Conservation (phyloP, 2,329 filamentous ascomycete species). For the Fusarium zealandicum region DNA sequence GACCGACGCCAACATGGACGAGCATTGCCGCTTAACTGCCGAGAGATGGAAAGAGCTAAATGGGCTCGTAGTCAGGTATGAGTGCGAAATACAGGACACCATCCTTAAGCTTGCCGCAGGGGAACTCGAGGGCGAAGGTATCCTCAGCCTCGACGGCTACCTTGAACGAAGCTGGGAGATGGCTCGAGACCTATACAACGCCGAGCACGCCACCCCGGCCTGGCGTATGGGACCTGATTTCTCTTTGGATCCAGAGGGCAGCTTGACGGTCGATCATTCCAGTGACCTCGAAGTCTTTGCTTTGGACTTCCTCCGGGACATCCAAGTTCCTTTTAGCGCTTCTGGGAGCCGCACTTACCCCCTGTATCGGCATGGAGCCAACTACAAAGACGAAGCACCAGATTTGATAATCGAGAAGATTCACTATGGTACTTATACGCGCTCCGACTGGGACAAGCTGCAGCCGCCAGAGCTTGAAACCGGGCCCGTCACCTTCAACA, state of each 20-base stretch:
- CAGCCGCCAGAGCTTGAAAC: background rate
- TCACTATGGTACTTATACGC: too few relatives aligned
- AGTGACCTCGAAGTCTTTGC: slow-evolving; percentile 30
- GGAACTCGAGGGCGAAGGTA: background rate
- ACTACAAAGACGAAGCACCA: slow-evolving; percentile 15
- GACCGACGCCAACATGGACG: background rate
- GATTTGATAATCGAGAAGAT: background rate
- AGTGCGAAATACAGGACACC: slow-evolving; percentile 17
- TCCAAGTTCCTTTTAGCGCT: too few relatives aligned
- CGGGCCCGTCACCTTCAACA: slow-evolving; percentile 8
- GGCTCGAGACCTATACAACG: slow-evolving; percentile 22
- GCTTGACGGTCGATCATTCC: slow-evolving; percentile 19
- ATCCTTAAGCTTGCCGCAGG: slow-evolving; percentile 13
- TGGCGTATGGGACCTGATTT: slow-evolving; percentile 20
- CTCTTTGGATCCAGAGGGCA: slow-evolving; percentile 13
- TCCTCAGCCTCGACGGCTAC: slow-evolving; percentile 6
- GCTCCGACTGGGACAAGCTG: background rate
- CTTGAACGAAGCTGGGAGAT: slow-evolving; percentile 15
- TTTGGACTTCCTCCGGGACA: slow-evolving; percentile 26
- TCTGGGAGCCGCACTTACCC: background rate
- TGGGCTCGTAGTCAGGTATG: slow-evolving; percentile 13
- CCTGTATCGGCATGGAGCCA: slow-evolving; percentile 33
- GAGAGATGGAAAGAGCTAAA: slow-evolving; percentile 5
- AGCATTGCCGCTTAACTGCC: background rate
- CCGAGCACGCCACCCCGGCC: background rate